These are phyloP conservation scores for Euphorbia corollata DNA, from an alignment of 441 rosid genomes.

Conservation along the genomic window DNA sequence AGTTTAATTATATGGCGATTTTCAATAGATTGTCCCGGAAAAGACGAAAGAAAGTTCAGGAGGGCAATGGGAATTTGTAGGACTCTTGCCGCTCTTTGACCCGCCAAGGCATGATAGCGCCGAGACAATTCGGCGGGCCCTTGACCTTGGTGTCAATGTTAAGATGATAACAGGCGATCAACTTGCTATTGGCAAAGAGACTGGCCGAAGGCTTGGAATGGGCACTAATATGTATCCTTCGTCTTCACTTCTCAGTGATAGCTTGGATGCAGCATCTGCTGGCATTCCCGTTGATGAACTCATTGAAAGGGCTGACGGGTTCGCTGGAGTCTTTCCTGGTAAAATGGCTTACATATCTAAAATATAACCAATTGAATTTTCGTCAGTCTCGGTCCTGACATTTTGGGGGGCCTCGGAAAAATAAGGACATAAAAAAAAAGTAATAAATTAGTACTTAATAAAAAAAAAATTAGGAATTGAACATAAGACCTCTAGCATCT, in stretches of 20 bases:
- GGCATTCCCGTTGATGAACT: slow-evolving; percentile 64
- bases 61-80: slow-evolving; percentile 80
- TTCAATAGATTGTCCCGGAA: slow-evolving; percentile 48
- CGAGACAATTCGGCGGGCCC: slow-evolving; percentile 80
- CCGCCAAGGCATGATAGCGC: slow-evolving; percentile 97
- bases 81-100: slow-evolving; percentile 82
- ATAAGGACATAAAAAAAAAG: too few relatives aligned
- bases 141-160: slow-evolving; percentile 87
- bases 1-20: neutral
- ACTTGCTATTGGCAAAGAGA: slow-evolving; percentile 90
- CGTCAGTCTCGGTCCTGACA: too few relatives aligned
- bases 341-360: slow-evolving; percentile 13
- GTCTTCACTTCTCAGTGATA: slow-evolving; percentile 61
- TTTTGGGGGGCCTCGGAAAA: too few relatives aligned
- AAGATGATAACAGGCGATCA: slow-evolving; percentile 98
- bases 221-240: slow-evolving; percentile 94
- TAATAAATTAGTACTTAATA: too few relatives aligned
- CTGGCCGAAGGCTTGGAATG: slow-evolving; percentile 92
- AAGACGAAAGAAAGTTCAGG: slow-evolving; percentile 70
- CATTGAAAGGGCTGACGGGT: slow-evolving; percentile 84
- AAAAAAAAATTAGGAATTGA: too few relatives aligned
- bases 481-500: too few relatives aligned
- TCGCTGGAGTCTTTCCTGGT: slow-evolving; percentile 97
- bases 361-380: too few relatives aligned
- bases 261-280: slow-evolving; percentile 52